These are phyloP conservation scores for Metschnikowia kofuensis DNA, from an alignment of 805 yeast genomes.

Conservation along the genomic window DNA sequence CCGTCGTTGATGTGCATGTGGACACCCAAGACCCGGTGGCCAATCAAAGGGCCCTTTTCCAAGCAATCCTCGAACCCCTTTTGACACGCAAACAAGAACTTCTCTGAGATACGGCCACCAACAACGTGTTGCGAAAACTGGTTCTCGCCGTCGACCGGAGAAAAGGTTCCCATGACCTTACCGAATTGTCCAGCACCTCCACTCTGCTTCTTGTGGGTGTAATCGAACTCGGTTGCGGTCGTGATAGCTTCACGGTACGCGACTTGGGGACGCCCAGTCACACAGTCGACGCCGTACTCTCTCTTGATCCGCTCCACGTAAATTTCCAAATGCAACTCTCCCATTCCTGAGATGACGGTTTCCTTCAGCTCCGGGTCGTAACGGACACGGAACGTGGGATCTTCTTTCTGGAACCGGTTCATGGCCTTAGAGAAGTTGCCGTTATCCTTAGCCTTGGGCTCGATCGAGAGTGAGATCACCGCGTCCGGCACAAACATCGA, in stretches of 20 bases:
- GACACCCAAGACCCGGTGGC: slow-evolving; percentile 90
- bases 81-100: slow-evolving; percentile 88
- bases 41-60: slow-evolving; percentile 95
- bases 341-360: slow-evolving; percentile 96
- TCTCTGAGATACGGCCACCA: slow-evolving; percentile 96
- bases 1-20: slow-evolving; percentile 95
- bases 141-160: slow-evolving; percentile 65
- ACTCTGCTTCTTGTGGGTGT: slow-evolving; percentile 94
- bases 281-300: slow-evolving; percentile 93
- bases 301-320: slow-evolving; percentile 98
- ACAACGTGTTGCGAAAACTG: slow-evolving; percentile 82
- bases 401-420: slow-evolving; percentile 97
- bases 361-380: slow-evolving; percentile 91
- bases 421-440: slow-evolving; percentile 92
- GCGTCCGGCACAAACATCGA: slow-evolving; percentile 99
- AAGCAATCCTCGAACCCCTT: slow-evolving; percentile 94
- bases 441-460: slow-evolving; percentile 84
- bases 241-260: slow-evolving; percentile 94
- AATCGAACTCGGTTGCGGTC: slow-evolving; percentile 73
- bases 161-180: slow-evolving; percentile 83
- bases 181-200: slow-evolving; percentile 99
- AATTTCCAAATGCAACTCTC: slow-evolving; percentile 94
- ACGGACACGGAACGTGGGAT: slow-evolving; percentile 94
- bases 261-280: slow-evolving; percentile 96
- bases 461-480: slow-evolving; percentile 87